Evolutionary conservation across 352 stramenopile species (phyloP).

Genomic region (Phytophthora pluvialis): DNA sequence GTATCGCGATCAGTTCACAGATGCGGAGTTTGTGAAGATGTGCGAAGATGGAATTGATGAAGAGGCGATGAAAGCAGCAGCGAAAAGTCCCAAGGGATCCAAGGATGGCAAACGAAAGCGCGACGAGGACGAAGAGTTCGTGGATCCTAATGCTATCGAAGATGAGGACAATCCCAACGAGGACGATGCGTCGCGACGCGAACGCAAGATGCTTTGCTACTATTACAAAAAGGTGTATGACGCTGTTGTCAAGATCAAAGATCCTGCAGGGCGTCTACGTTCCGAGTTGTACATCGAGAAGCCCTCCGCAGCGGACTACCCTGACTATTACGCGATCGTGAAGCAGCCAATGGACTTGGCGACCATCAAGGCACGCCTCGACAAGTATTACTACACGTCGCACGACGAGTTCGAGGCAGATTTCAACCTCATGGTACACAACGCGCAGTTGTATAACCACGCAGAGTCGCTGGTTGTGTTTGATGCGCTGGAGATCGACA

Average conservation of each 20-base stretch:
- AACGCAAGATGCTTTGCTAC: constrained; percentile 78
- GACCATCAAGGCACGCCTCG: constrained; percentile 87
- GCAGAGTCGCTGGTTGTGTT: constrained; percentile 83
- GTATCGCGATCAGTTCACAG: constrained; percentile 86
- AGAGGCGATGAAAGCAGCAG: constrained; percentile 30
- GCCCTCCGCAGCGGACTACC: constrained; percentile 80
- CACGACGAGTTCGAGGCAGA: constrained; percentile 81
- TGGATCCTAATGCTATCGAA: constrained; percentile 26
- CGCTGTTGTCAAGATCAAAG: constrained; percentile 79
- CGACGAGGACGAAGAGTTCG: constrained; percentile 36
- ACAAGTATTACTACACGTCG: constrained; percentile 64
- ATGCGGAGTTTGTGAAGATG: constrained; percentile 90
- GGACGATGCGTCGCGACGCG: constrained; percentile 53
- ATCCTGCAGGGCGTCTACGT: constrained; percentile 69
- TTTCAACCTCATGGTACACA: constrained; percentile 86
- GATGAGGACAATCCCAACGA: constrained; percentile 43
- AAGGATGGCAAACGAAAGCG: constrained; percentile 42
- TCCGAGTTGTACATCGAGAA: constrained; percentile 83
- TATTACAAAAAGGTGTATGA: constrained; percentile 89
- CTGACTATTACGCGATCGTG: constrained; percentile 92
- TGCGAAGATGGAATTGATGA: constrained; percentile 84
- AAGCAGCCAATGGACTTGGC: constrained; percentile 86
- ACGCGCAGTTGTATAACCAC: constrained; percentile 90
- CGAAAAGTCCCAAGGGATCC: constrained; percentile 29
- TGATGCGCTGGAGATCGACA: constrained; percentile 87